Evolutionary conservation across 768 basidiomycete genomes (phyloP).

Genomic region (Amanita phalloides): DNA sequence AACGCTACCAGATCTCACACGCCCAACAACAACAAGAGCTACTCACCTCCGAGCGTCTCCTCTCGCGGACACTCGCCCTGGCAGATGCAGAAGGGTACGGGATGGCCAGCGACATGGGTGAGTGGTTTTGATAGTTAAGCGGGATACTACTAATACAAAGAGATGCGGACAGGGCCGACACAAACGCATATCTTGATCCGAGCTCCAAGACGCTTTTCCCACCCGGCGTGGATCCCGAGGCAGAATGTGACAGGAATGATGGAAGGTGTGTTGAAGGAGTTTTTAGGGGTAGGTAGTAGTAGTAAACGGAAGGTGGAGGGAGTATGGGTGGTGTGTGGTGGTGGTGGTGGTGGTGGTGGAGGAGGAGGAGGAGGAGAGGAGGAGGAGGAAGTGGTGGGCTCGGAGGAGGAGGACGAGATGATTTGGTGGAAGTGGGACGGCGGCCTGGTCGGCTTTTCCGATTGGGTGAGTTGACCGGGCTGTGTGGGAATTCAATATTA

Average conservation of each 20-base stretch:
- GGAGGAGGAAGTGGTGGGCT: constrained; percentile 1
- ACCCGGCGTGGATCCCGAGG: constrained; percentile 21
- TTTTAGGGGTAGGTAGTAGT: constrained; percentile 16
- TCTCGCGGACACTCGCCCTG: constrained; percentile 21
- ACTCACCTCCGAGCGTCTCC: constrained; percentile 20
- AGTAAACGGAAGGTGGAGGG: constrained; percentile 29
- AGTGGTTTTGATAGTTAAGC: neutral
- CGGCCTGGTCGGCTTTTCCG: constrained; percentile 38
- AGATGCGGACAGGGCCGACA: constrained; percentile 14
- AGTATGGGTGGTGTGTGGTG: constrained; percentile 27
- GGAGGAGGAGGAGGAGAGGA: constrained; percentile 17
- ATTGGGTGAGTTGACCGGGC: constrained; percentile 25
- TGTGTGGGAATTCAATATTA: too few relatives aligned
- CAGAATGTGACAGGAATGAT: constrained; percentile 10
- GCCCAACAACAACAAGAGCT: constrained; percentile 18
- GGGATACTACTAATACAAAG: neutral
- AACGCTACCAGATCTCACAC: constrained; percentile 6
- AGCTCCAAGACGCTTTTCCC: constrained; percentile 20
- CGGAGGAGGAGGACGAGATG: constrained; percentile 32
- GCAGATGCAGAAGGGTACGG: constrained; percentile 19
- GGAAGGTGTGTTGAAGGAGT: constrained; percentile 27
- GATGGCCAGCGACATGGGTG: constrained; percentile 21
- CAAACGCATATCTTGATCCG: constrained; percentile 23
- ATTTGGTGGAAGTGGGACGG: constrained; percentile 60
- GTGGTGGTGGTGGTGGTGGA: too few relatives aligned